Percentiles rank a stretch among this genome's conserved stretches.
phyloP scores from a whole-genome alignment of 768 basidiomycete species.

The Termitomyces sp. region DNA sequence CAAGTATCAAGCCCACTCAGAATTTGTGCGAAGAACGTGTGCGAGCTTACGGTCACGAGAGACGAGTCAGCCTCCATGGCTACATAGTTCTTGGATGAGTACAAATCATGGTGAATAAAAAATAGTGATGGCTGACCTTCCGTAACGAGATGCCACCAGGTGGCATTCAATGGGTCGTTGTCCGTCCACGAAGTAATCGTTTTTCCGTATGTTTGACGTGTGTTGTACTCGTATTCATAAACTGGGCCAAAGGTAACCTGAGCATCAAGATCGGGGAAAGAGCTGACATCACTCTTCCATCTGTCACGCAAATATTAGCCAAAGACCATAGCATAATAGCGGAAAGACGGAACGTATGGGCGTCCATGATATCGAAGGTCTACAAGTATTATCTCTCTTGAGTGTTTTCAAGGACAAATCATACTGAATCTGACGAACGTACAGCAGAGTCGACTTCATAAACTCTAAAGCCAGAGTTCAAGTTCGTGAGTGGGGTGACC shows the following conservation, averaged over 20 bases:
- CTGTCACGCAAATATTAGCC: conserved; percentile 24
- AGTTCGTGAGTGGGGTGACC: conserved; percentile 60
- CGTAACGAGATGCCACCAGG: conserved; percentile 80
- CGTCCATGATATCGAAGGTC: conserved; percentile 77
- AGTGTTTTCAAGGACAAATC: neutral
- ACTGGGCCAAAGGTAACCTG: conserved; percentile 57
- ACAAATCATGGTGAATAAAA: neutral
- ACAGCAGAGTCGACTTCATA: conserved; percentile 71
- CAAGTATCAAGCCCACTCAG: neutral
- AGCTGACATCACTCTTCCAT: conserved; percentile 58
- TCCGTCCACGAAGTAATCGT: conserved; percentile 53
- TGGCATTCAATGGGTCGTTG: conserved; percentile 70
- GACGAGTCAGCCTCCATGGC: conserved; percentile 55
- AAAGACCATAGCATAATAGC: neutral
- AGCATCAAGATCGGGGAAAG: conserved; percentile 51
- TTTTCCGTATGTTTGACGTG: conserved; percentile 60
- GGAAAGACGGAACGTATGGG: conserved; percentile 55
- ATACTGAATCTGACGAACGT: conserved; percentile 15
- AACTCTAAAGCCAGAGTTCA: conserved; percentile 72
- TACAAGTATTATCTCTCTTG: conserved; percentile 16
- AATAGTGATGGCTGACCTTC: conserved; percentile 37
- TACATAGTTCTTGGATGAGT: conserved; percentile 15
- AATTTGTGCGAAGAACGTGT: conserved; percentile 11
- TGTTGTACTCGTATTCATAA: conserved; percentile 63
- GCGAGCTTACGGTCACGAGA: conserved; percentile 45